phyloP scores from a whole-genome alignment of 75 land plant species.

The Selaginella tamariscina region DNA sequence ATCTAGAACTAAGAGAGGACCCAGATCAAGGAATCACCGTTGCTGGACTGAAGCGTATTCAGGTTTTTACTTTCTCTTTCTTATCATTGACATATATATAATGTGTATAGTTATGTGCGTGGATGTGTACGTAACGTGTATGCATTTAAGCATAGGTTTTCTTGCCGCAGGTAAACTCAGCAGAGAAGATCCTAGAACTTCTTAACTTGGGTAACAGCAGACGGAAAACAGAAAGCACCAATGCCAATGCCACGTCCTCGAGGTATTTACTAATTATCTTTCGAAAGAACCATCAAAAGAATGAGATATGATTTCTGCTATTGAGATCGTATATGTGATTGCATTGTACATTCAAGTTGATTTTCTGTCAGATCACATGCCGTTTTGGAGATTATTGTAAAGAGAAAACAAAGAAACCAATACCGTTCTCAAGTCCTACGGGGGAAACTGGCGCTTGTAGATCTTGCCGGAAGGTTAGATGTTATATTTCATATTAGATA shows the following conservation, averaged over 20 bases:
- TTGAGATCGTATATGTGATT: neutral
- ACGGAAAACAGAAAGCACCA: conserved; percentile 91
- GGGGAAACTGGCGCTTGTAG: conserved; percentile 91
- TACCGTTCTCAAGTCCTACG: conserved; percentile 52
- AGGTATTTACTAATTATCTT: conserved; percentile 27
- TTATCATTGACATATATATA: neutral
- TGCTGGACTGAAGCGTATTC: conserved; percentile 76
- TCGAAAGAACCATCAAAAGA: neutral
- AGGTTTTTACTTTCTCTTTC: conserved; percentile 39
- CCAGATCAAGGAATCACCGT: conserved; percentile 79
- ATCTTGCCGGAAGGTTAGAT: conserved; percentile 87
- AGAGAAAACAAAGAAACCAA: conserved; percentile 54
- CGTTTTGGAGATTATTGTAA: conserved; percentile 81
- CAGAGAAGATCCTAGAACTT: conserved; percentile 86
- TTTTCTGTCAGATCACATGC: conserved; percentile 95
- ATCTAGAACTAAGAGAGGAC: conserved; percentile 88
- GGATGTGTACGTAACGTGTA: too few relatives aligned
- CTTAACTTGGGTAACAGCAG: conserved; percentile 81
- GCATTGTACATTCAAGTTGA: neutral
- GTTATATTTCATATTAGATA: neutral
- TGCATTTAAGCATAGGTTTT: too few relatives aligned
- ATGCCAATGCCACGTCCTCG: conserved; percentile 88
- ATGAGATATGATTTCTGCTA: neutral
- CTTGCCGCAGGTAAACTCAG: conserved; percentile 58
- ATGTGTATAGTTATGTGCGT: neutral